Conservation (phyloP, 2,329 filamentous ascomycete species). For the Zasmidium citrigriseum region DNA sequence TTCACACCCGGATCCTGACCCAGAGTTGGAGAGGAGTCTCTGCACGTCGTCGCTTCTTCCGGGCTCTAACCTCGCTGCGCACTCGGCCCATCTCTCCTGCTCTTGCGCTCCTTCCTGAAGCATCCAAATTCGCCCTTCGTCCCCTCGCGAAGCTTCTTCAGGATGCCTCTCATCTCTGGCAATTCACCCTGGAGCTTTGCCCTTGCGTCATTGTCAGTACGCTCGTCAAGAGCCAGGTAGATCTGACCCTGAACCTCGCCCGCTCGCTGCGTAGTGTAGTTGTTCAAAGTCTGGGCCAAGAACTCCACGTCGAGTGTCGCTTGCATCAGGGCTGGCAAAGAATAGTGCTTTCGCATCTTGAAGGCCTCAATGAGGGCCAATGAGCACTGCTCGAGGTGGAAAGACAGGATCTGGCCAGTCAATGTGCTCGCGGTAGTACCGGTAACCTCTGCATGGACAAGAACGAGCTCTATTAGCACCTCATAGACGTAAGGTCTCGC, state of each 20-base stretch:
- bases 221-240: slow-evolving; percentile 84
- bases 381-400: slow-evolving; percentile 81
- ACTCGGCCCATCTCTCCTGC: slow-evolving; percentile 15
- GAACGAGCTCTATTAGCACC: slow-evolving; percentile 78
- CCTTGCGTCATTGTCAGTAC: slow-evolving; percentile 85
- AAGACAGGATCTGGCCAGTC: slow-evolving; percentile 78
- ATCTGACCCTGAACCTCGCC: slow-evolving; percentile 83
- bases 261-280: slow-evolving; percentile 83
- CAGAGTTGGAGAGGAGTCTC: background rate
- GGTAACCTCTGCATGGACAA: slow-evolving; percentile 70
- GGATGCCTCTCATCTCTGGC: slow-evolving; percentile 80
- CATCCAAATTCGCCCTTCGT: slow-evolving; percentile 75
- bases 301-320: slow-evolving; percentile 97
- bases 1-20: background rate
- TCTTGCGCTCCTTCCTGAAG: slow-evolving; percentile 28
- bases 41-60: background rate
- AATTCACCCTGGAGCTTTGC: slow-evolving; percentile 80
- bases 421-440: slow-evolving; percentile 65
- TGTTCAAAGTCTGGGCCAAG: slow-evolving; percentile 85
- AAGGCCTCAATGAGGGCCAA: slow-evolving; percentile 81
- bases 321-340: slow-evolving; percentile 85
- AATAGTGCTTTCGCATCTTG: slow-evolving; percentile 63
- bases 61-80: slow-evolving; percentile 1
- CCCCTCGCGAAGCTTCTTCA: slow-evolving; percentile 80
- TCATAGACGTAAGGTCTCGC: slow-evolving; percentile 90